phyloP scores from a whole-genome alignment of 176 grass and related monocot species.

The Rhynchospora pubera region DNA sequence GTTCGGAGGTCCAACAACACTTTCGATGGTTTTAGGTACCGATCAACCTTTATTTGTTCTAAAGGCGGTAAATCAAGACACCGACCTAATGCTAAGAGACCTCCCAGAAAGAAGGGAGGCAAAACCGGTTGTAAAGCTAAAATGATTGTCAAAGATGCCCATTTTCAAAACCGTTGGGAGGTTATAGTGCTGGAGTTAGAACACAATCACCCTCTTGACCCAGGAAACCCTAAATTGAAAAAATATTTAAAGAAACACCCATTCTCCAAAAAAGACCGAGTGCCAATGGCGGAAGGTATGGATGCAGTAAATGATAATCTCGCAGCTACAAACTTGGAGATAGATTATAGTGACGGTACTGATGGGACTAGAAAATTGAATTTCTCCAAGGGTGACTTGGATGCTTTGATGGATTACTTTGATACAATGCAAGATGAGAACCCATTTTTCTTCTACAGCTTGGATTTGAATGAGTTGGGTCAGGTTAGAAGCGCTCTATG shows the following conservation, averaged over 20 bases:
- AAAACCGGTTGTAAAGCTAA: conserved; percentile 87
- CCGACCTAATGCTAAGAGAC: conserved; percentile 45
- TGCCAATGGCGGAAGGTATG: neutral
- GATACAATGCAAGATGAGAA: conserved; percentile 70
- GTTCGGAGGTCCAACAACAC: conserved; percentile 72
- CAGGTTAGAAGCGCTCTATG: conserved; percentile 76
- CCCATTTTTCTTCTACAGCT: conserved; percentile 63
- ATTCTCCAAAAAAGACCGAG: conserved; percentile 33
- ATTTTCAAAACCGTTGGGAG: conserved; percentile 80
- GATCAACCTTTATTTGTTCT: conserved; percentile 76
- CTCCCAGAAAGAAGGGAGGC: conserved; percentile 45
- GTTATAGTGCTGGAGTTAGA: conserved; percentile 70
- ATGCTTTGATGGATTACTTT: conserved; percentile 54
- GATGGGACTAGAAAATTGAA: conserved; percentile 62
- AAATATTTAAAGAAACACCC: conserved; percentile 54
- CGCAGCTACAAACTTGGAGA: neutral
- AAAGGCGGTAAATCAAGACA: conserved; percentile 73
- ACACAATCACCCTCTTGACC: conserved; percentile 74
- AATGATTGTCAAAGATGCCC: conserved; percentile 82
- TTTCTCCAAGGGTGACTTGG: conserved; percentile 59
- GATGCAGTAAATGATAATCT: conserved; percentile 4
- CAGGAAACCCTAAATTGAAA: conserved; percentile 56
- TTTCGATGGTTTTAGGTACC: conserved; percentile 72
- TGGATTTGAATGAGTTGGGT: conserved; percentile 80
- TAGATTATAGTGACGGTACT: conserved; percentile 27